Evolutionary conservation across 208 protist genomes (phyloP).

Genomic region (Crithidia thermophila): DNA sequence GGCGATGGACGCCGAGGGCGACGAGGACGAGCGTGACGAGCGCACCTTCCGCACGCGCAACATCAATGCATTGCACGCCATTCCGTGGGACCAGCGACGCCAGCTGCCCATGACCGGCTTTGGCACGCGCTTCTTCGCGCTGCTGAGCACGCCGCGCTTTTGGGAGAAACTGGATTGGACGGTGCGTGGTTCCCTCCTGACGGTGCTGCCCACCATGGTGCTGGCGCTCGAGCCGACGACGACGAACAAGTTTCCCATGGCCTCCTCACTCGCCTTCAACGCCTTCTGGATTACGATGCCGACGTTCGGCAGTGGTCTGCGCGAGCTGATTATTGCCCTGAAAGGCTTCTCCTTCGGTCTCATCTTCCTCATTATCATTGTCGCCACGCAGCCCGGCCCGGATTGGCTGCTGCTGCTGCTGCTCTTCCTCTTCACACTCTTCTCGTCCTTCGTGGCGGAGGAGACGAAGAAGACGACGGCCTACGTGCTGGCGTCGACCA

Average conservation of each 20-base stretch:
- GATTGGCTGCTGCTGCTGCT: slow-evolving; percentile 74
- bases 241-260: slow-evolving; percentile 63
- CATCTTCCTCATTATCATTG: slow-evolving; percentile 65
- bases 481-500: slow-evolving; percentile 79
- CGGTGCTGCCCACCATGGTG: slow-evolving; percentile 88
- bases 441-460: slow-evolving; percentile 83
- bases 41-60: slow-evolving; percentile 54
- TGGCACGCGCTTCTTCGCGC: slow-evolving; percentile 77
- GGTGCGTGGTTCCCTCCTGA: slow-evolving; percentile 79
- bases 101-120: slow-evolving; percentile 83
- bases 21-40: slow-evolving; percentile 82
- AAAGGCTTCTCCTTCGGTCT: slow-evolving; percentile 85
- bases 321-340: slow-evolving; percentile 74
- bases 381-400: slow-evolving; percentile 53
- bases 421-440: slow-evolving; percentile 79
- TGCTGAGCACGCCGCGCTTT: slow-evolving; percentile 83
- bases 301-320: slow-evolving; percentile 84
- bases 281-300: slow-evolving; percentile 92
- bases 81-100: slow-evolving; percentile 87
- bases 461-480: slow-evolving; percentile 89
- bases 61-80: slow-evolving; percentile 84
- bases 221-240: slow-evolving; percentile 82
- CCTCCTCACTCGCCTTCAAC: slow-evolving; percentile 78
- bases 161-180: slow-evolving; percentile 93
- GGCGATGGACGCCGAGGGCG: slow-evolving; percentile 33